A percentile compares a stretch with the other conserved stretches of the same genome.
Evolutionary conservation across 1,284 basidiomycete genomes (phyloP).

Genomic region (Ceratobasidium sp.): DNA sequence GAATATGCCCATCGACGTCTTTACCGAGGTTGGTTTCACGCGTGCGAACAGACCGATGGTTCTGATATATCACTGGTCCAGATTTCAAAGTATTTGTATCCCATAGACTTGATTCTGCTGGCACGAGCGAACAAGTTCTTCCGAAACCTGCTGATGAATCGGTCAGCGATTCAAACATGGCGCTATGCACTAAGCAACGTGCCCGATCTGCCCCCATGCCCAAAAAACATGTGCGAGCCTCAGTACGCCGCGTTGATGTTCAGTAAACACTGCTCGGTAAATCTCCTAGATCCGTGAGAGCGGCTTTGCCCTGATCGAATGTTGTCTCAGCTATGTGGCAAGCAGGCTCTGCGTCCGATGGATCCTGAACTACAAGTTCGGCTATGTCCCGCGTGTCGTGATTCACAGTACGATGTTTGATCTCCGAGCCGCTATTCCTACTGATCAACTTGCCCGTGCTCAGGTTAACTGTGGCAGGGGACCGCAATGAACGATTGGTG

Average conservation of each 20-base stretch:
- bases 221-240: conserved; percentile 30
- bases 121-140: conserved; percentile 30
- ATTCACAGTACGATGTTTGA: not conserved
- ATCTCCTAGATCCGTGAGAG: not conserved
- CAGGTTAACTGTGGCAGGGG: not conserved
- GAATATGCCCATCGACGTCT: conserved; percentile 13
- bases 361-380: conserved; percentile 12
- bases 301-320: no score
- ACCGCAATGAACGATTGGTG: not conserved
- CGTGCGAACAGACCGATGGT: no score
- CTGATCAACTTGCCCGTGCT: not conserved
- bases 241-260: conserved; percentile 28
- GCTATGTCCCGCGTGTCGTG: conserved; percentile 1
- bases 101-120: conserved; percentile 25
- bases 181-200: conserved; percentile 7
- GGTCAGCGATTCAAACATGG: conserved; percentile 22
- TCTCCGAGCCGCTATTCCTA: not conserved
- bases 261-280: conserved; percentile 27
- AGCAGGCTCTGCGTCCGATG: no score
- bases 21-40: not conserved
- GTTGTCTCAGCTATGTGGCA: no score
- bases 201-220: conserved; percentile 15
- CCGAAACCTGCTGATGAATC: conserved; percentile 14
- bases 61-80: no score
- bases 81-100: conserved; percentile 8